Evolutionary conservation across 768 basidiomycete genomes (phyloP).

Genomic region (Tremella yokohamensis): DNA sequence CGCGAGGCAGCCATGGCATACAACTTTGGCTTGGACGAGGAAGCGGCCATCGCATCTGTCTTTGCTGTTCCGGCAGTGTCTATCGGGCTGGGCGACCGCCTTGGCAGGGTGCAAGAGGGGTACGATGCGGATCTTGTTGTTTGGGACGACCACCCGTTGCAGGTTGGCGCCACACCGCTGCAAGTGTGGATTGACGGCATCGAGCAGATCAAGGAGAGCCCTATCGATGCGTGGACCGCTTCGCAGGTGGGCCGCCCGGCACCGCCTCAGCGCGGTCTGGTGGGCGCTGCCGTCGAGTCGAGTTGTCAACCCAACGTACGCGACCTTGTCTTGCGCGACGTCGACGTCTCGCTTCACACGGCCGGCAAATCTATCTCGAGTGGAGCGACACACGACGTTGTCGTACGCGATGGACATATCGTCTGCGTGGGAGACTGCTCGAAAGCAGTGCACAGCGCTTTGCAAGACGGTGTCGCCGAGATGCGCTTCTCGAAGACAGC

Average conservation of each 20-base stretch:
- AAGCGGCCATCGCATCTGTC: conserved; percentile 59
- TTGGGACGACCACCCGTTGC: conserved; percentile 61
- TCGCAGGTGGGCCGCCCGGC: background rate
- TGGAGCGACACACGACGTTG: background rate
- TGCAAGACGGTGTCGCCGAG: background rate
- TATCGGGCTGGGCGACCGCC: conserved; percentile 67
- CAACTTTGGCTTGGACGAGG: conserved; percentile 62
- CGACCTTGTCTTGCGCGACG: background rate
- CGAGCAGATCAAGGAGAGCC: conserved; percentile 55
- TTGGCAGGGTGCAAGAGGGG: conserved; percentile 65
- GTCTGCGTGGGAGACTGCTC: background rate
- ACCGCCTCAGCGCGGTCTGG: background rate
- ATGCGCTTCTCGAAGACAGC: background rate
- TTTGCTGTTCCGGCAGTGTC: conserved; percentile 61
- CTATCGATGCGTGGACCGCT: background rate
- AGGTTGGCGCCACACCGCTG: conserved; percentile 67
- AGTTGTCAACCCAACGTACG: background rate
- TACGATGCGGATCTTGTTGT: conserved; percentile 70
- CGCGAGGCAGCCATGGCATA: conserved; percentile 68
- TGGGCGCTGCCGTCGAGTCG: background rate
- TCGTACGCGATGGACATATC: background rate
- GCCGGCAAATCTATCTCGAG: background rate
- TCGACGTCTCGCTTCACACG: background rate
- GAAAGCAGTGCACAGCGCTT: background rate
- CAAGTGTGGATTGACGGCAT: conserved; percentile 82